Base-by-base conservation (phyloP, 2,329 filamentous ascomycete genomes). In the Xylariomycetidae sp. region DNA sequence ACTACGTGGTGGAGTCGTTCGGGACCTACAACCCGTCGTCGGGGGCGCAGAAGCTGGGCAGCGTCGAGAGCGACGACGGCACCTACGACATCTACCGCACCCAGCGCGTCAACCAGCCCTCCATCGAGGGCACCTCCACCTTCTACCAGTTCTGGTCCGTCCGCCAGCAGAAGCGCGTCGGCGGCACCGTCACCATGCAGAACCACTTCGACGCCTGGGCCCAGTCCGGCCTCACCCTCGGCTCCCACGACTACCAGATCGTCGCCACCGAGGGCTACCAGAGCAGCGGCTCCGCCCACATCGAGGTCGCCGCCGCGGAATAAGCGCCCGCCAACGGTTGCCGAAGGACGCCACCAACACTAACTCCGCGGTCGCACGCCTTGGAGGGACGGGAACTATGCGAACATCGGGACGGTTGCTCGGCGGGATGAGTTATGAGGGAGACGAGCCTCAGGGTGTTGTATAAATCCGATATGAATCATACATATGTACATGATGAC, bases 81-180 rank as follows among this genome's bases (percentile, higher is more conserved):
- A 51, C 46, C 16, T 60, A 60, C 45, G 55, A 57, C 44, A 46
- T 60, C 35, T 59, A 56, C 48, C 50, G 49, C 41, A 58, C 50
- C 19, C 50, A 52, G 41, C 52, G 54, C 36, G 51, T 54, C 46
- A 67, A 67, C 50, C 50, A 58, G 46, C 64, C 64, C 15, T 61
- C 56, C 29, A 70, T 71, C 42, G 50, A 65, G 37, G 66, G 66
- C 33, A 68, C 65, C 18, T 42, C 45, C 30, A 71, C 65, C 32
- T 72, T 72, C 53, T 56, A 65, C 49, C 69, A 73, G 54, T 73
- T 64, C 58, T 71, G 67, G 65, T 67, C 61, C 25, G 64, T 76
- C 17, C 64, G 73, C 43, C 56, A 58, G 42, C 50, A 46, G 38
- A 70, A 74, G 63, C 62, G 69, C 30, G 58, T 63, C 30, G 60